phyloP scores from a whole-genome alignment of 1,139 yeast species.

The Yamadazyma blattariae region DNA sequence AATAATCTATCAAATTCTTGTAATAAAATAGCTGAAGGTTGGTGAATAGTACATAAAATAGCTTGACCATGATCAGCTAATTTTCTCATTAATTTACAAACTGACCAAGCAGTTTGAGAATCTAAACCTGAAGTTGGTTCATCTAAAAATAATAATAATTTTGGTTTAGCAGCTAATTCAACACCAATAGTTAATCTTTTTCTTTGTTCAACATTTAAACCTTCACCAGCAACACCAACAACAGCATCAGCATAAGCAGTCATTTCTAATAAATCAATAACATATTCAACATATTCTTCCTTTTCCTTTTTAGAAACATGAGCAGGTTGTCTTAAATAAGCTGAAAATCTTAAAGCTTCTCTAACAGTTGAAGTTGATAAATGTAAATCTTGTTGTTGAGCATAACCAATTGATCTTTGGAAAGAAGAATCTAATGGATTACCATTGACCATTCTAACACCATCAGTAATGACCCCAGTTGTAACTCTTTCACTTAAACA shows the following conservation, averaged over 20 bases:
- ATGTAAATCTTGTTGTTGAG: constrained; percentile 81
- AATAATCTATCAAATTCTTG: constrained; percentile 76
- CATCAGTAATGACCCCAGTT: constrained; percentile 69
- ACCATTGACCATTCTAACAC: constrained; percentile 74
- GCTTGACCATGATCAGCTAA: constrained; percentile 81
- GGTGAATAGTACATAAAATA: constrained; percentile 79
- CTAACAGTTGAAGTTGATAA: constrained; percentile 73
- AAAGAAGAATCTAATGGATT: constrained; percentile 64
- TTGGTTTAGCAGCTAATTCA: constrained; percentile 86
- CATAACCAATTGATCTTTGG: constrained; percentile 82
- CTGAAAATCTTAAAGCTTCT: constrained; percentile 72
- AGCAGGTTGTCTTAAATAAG: constrained; percentile 69
- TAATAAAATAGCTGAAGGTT: constrained; percentile 74
- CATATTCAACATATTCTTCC: constrained; percentile 68
- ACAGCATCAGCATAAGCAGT: constrained; percentile 72
- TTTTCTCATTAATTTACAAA: constrained; percentile 74
- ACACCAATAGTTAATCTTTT: constrained; percentile 83
- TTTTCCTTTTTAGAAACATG: constrained; percentile 55
- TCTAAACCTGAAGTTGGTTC: constrained; percentile 94
- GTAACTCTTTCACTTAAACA: constrained; percentile 77
- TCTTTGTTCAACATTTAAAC: constrained; percentile 79
- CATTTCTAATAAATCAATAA: constrained; percentile 71
- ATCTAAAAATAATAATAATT: constrained; percentile 74
- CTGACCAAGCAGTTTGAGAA: constrained; percentile 90
- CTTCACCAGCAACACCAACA: constrained; percentile 80